Conservation (phyloP, 768 basidiomycete genomes). For the Macrolepiota albuminosa region DNA sequence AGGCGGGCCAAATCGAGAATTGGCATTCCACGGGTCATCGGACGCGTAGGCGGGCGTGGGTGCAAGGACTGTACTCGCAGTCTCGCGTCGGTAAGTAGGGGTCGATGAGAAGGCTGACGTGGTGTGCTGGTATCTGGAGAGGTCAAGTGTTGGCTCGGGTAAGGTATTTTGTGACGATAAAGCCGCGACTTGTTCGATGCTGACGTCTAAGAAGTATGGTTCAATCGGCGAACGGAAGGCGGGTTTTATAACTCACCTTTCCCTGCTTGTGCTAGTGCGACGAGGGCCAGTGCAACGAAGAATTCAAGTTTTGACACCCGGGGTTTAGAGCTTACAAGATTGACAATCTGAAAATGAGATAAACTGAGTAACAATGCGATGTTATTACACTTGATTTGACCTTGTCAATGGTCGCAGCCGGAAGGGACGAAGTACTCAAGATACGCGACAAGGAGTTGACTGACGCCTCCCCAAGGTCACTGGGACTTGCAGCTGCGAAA, state of each 20-base stretch:
- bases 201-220: slow-evolving; percentile 48
- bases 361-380: neutral
- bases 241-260: slow-evolving; percentile 46
- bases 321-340: slow-evolving; percentile 75
- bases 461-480: slow-evolving; percentile 69
- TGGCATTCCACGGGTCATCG: slow-evolving; percentile 65
- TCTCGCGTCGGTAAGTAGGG: slow-evolving; percentile 36
- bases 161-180: slow-evolving; percentile 75
- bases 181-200: slow-evolving; percentile 75
- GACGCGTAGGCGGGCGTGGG: slow-evolving; percentile 18
- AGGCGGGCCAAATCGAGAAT: slow-evolving; percentile 30
- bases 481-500: slow-evolving; percentile 69
- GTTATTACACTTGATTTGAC: slow-evolving; percentile 32
- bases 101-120: slow-evolving; percentile 44
- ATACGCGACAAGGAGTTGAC: slow-evolving; percentile 81
- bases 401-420: slow-evolving; percentile 79
- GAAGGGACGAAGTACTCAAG: slow-evolving; percentile 69
- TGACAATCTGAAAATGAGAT: slow-evolving; percentile 66
- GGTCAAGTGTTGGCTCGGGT: slow-evolving; percentile 68
- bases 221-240: neutral
- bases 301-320: slow-evolving; percentile 87
- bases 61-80: slow-evolving; percentile 26
- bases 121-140: slow-evolving; percentile 51
- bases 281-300: slow-evolving; percentile 85
- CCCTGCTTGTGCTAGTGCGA: slow-evolving; percentile 78